Evolutionary conservation across 2,329 filamentous ascomycete species (phyloP).

Genomic region (Fusarium bactridioides): DNA sequence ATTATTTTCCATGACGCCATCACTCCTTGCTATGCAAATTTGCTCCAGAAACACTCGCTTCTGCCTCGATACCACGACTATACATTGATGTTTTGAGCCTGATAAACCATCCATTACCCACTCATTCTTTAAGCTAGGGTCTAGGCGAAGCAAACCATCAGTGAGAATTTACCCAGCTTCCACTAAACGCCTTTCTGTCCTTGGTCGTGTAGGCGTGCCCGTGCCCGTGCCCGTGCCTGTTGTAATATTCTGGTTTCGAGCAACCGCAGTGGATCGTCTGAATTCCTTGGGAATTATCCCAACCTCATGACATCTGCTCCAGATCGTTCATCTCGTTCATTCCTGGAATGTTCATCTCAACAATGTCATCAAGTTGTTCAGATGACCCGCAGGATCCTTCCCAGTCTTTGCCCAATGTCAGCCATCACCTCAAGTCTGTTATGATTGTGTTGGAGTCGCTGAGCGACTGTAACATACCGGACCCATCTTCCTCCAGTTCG

Average conservation of each 20-base stretch:
- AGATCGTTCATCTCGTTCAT: conserved; percentile 51
- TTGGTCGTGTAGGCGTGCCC: neutral
- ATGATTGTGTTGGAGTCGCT: conserved; percentile 40
- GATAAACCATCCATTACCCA: neutral
- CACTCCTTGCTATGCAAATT: conserved; percentile 42
- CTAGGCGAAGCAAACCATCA: conserved; percentile 16
- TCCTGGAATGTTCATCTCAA: conserved; percentile 55
- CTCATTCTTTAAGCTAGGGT: conserved; percentile 14
- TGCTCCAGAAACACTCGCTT: conserved; percentile 15
- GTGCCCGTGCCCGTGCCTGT: neutral
- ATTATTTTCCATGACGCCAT: conserved; percentile 33
- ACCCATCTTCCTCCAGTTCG: conserved; percentile 65
- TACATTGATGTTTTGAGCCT: neutral
- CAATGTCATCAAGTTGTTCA: conserved; percentile 61
- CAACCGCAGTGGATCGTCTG: neutral
- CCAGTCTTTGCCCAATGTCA: conserved; percentile 56
- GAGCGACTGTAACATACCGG: conserved; percentile 58
- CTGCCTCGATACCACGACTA: neutral
- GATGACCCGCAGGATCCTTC: conserved; percentile 63
- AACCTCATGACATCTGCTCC: conserved; percentile 35
- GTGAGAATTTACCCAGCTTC: neutral
- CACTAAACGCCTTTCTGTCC: conserved; percentile 1
- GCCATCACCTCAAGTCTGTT: conserved; percentile 37
- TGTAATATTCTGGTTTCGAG: neutral
- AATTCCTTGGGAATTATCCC: neutral